Evolutionary conservation across 306 rosid genomes (phyloP).

Genomic region (Casuarina cunninghamiana): DNA sequence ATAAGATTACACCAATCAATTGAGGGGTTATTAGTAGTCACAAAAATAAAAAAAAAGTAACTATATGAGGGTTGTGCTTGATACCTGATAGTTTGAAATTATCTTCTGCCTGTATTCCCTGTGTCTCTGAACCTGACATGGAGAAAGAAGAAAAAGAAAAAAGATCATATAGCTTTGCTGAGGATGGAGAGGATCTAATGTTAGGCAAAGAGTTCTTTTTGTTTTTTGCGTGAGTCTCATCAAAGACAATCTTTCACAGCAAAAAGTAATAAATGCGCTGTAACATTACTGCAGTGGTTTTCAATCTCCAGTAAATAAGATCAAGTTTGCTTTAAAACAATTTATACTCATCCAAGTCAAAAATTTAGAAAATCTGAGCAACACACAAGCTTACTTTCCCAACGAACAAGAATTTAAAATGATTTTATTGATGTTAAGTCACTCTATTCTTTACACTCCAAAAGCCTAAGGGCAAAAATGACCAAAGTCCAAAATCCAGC

Average conservation of each 20-base stretch:
- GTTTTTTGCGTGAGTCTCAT: not conserved
- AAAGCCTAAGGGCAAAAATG: not conserved
- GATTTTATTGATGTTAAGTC: not conserved
- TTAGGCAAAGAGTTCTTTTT: not conserved
- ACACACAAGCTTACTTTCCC: not conserved
- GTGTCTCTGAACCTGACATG: constrained; percentile 69
- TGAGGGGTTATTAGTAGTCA: not conserved
- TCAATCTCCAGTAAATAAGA: not conserved
- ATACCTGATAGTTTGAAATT: constrained; percentile 73
- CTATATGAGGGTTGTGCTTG: not conserved
- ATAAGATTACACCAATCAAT: not conserved
- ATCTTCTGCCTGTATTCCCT: constrained; percentile 81
- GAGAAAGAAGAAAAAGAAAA: constrained; percentile 14
- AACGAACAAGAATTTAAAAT: not conserved
- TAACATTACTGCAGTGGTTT: not conserved
- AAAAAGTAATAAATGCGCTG: not conserved
- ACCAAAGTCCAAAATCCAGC: not conserved
- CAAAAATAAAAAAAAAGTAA: constrained; percentile 13
- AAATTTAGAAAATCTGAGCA: not conserved
- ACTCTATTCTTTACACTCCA: not conserved
- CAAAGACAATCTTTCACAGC: not conserved
- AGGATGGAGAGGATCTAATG: not conserved
- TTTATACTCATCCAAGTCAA: not conserved
- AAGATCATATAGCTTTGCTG: constrained; percentile 2
- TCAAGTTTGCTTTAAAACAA: not conserved